Evolutionary conservation across 495 filamentous ascomycete genomes (phyloP).

Genomic region (Annulohypoxylon bovei): DNA sequence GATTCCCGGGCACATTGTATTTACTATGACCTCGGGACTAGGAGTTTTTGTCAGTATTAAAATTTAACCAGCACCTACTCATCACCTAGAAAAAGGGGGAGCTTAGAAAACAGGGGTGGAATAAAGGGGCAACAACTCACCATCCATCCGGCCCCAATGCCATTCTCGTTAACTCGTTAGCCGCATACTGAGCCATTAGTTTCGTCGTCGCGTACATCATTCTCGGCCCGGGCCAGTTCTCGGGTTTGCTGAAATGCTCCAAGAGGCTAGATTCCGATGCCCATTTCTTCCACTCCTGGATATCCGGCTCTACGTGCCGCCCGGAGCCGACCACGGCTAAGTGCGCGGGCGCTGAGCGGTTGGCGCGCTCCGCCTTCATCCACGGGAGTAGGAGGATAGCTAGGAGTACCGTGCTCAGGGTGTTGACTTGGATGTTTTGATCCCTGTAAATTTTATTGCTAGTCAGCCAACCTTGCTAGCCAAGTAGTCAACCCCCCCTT

Average conservation of each 20-base stretch:
- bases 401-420: conserved; percentile 59
- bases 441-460: conserved; percentile 24
- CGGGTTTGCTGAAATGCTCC: conserved; percentile 41
- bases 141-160: conserved; percentile 39
- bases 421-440: conserved; percentile 62
- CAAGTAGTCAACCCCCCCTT: not conserved
- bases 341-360: conserved; percentile 32
- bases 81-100: not conserved
- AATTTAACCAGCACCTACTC: not conserved
- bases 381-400: conserved; percentile 53
- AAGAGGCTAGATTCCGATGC: conserved; percentile 39
- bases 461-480: not conserved
- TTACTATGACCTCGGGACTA: conserved; percentile 55
- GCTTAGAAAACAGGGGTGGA: not conserved
- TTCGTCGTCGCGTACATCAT: conserved; percentile 50
- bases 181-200: conserved; percentile 51
- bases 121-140: conserved; percentile 20
- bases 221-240: conserved; percentile 43
- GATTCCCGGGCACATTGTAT: conserved; percentile 56
- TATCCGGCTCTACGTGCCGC: conserved; percentile 20
- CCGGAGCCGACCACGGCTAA: conserved; percentile 29
- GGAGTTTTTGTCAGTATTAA: not conserved
- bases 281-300: conserved; percentile 31
- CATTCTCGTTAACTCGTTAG: conserved; percentile 48
- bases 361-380: conserved; percentile 33